Conservation (phyloP, 169 alveolate species). For the Plasmodium relictum region DNA sequence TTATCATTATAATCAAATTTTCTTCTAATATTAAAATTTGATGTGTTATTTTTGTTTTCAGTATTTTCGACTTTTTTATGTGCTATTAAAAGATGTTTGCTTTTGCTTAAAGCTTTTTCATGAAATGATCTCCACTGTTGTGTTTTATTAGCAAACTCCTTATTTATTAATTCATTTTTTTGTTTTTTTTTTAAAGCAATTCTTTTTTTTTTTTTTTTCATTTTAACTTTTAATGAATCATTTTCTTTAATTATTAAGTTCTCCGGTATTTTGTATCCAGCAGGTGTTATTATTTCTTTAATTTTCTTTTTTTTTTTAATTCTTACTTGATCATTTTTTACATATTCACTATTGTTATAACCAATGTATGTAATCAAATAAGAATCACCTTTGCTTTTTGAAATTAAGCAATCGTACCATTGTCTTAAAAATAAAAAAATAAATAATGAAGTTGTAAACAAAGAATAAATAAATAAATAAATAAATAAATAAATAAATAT, state of each 20-base stretch:
- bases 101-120: slow-evolving; percentile 79
- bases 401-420: slow-evolving; percentile 84
- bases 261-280: slow-evolving; percentile 86
- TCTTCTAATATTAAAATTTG: slow-evolving; percentile 41
- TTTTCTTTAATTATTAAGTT: slow-evolving; percentile 83
- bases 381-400: slow-evolving; percentile 80
- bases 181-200: slow-evolving; percentile 85
- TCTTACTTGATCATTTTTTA: slow-evolving; percentile 81
- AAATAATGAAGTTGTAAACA: no score
- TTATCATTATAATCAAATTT: slow-evolving; percentile 65
- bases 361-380: slow-evolving; percentile 84
- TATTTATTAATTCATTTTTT: slow-evolving; percentile 80
- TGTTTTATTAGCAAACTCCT: slow-evolving; percentile 81
- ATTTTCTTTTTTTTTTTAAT: slow-evolving; percentile 72
- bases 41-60: slow-evolving; percentile 31
- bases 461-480: neutral
- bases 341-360: slow-evolving; percentile 85
- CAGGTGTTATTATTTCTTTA: slow-evolving; percentile 84
- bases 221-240: slow-evolving; percentile 81
- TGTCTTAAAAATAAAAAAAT: no score
- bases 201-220: slow-evolving; percentile 84
- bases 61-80: slow-evolving; percentile 61
- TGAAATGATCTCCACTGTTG: slow-evolving; percentile 86
- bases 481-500: neutral
- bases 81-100: slow-evolving; percentile 52